Evolutionary conservation across 1,139 yeast genomes (phyloP), one percentile per base, ranked within the genome.

Genomic region (Taiozyma sp.): DNA sequence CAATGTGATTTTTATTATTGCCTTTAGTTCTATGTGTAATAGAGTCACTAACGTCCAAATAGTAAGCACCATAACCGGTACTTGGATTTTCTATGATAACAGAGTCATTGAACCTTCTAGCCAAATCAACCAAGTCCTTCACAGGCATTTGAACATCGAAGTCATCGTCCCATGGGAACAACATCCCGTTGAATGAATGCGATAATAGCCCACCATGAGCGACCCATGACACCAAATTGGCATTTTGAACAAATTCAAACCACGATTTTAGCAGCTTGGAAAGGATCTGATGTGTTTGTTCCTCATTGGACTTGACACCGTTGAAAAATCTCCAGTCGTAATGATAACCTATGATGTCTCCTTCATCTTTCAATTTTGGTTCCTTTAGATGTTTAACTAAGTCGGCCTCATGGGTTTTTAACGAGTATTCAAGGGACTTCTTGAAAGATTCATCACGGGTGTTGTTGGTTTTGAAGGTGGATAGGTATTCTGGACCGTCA

Each of bases 321-420:
- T 74, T 75, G 68, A 82, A 85, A 59, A 85, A 85, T 48, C 91
- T 70, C 81, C 84, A 82, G 66, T 85, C 90, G 60, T 80, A 83
- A 65, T 85, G 91, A 49, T 74, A 80, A 24, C 85, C 58, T 44
- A 51, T 50, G 4, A 42, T 28, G 28, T 26, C 24, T 26, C 16
- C 24, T 16, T 40, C 42, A 13, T 58, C 34, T 10, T 42, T 41
- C 0, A 50, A 32, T 11, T 41, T 42, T 3, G 60, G 83, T 62
- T 81, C 87, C 37, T 61, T 58, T 53, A 81, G 78, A 57, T 79
- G 73, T 58, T 81, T 81, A 45, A 45, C 45, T 6, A 59, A 14
- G 1, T 46, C 43, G 2, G 49, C 46, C 32, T 58, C 61, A 7
- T 51, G 45, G 1, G 51, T 49, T 16, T 42, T 2, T 6, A 57